These are phyloP conservation scores for Phaeosphaeriaceae sp. DNA, from an alignment of 2,329 filamentous ascomycete genomes.

Conservation along the genomic window DNA sequence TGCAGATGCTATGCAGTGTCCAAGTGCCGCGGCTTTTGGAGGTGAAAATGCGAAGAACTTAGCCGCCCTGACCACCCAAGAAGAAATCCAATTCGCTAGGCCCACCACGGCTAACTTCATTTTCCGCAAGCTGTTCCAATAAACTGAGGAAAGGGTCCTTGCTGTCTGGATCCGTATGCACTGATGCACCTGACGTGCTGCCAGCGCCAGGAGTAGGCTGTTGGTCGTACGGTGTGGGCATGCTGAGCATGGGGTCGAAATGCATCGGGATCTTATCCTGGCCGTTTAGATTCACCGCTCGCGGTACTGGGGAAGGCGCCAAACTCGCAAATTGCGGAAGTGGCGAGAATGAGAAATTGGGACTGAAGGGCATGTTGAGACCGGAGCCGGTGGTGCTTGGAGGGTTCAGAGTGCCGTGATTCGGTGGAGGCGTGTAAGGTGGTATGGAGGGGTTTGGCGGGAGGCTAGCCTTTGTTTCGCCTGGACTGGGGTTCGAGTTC, in stretches of 20 bases:
- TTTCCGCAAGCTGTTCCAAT: constrained; percentile 82
- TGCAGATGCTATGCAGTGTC: background rate
- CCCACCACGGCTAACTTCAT: constrained; percentile 72
- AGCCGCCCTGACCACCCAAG: constrained; percentile 52
- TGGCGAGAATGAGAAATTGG: constrained; percentile 49
- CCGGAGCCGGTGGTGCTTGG: constrained; percentile 25
- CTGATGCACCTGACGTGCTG: constrained; percentile 50
- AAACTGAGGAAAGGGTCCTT: constrained; percentile 83
- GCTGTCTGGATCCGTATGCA: constrained; percentile 59
- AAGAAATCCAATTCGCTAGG: constrained; percentile 83
- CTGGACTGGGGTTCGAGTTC: constrained; percentile 30
- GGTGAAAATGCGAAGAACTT: constrained; percentile 11
- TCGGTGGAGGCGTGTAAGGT: constrained; percentile 38
- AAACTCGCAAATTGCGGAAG: constrained; percentile 44
- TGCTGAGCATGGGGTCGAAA: constrained; percentile 51
- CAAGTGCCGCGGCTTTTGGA: background rate
- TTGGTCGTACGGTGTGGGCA: constrained; percentile 51
- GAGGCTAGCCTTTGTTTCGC: constrained; percentile 25
- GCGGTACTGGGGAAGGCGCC: constrained; percentile 39
- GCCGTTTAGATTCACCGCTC: constrained; percentile 24
- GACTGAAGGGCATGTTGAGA: constrained; percentile 49
- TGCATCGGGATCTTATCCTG: constrained; percentile 24
- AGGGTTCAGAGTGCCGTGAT: constrained; percentile 20
- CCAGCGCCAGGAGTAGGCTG: constrained; percentile 54
- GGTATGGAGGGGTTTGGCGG: constrained; percentile 29